phyloP scores from a whole-genome alignment of 768 basidiomycete genomes.

The Lactarius psammicola region DNA sequence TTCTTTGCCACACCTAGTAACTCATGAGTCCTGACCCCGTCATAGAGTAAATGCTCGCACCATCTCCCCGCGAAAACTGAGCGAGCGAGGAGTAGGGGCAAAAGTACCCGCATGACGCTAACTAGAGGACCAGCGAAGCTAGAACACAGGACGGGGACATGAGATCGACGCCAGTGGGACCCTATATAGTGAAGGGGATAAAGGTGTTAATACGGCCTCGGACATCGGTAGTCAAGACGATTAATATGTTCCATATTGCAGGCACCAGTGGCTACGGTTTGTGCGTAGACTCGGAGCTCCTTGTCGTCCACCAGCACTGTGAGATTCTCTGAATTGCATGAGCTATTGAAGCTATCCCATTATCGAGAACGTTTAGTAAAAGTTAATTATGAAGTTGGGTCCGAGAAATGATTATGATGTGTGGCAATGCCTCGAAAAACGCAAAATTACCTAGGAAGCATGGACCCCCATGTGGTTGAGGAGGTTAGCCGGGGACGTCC shows the following conservation, averaged over 20 bases:
- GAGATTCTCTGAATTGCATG: not conserved
- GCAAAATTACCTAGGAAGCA: not conserved
- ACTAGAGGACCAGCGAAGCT: not conserved
- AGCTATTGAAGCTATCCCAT: not conserved
- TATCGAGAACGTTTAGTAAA: not conserved
- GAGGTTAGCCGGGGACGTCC: not conserved
- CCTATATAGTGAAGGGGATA: not conserved
- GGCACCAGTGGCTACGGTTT: not conserved
- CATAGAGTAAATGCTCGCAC: not conserved
- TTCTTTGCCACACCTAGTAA: conserved; percentile 50
- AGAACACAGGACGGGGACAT: not conserved
- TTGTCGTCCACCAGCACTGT: not conserved
- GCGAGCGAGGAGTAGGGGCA: not conserved
- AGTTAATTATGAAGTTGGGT: not conserved
- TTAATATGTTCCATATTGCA: not conserved
- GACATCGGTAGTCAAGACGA: not conserved
- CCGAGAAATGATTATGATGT: not conserved
- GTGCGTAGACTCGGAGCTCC: not conserved
- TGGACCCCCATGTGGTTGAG: not conserved
- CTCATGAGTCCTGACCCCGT: not conserved
- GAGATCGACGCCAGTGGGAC: not conserved
- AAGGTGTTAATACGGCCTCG: not conserved
- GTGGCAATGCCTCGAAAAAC: not conserved
- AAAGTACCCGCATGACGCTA: not conserved
- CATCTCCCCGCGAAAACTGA: conserved; percentile 2